These are phyloP conservation scores for Endocalyx cinctus DNA, from an alignment of 2,329 filamentous ascomycete genomes.

Conservation along the genomic window DNA sequence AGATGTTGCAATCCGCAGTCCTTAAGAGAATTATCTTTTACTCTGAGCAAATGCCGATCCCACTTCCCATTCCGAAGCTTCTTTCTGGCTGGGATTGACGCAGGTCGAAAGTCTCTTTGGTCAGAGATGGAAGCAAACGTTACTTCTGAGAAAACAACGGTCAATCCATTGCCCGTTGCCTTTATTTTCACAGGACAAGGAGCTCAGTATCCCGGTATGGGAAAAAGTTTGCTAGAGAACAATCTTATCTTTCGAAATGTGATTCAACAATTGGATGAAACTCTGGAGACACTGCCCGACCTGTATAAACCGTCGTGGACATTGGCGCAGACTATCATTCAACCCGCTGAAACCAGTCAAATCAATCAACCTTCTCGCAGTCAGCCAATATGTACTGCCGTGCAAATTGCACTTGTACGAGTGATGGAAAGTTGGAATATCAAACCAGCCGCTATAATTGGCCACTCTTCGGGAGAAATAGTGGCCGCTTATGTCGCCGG, in stretches of 20 bases:
- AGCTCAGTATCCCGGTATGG: conserved; percentile 25
- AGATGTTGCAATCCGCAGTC: not conserved
- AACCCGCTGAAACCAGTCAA: not conserved
- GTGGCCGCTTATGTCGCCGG: conserved; percentile 37
- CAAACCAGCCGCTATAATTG: conserved; percentile 5
- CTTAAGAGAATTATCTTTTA: not conserved
- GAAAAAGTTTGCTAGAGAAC: conserved; percentile 16
- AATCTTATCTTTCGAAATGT: conserved; percentile 7
- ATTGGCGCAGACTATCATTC: not conserved
- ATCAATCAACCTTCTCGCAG: not conserved
- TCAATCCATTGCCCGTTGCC: too few species aligned
- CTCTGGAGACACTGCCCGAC: not conserved
- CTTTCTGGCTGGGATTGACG: too few species aligned
- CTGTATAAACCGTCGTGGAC: not conserved
- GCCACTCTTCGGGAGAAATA: conserved; percentile 32
- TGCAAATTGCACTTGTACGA: conserved; percentile 12
- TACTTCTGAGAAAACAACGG: too few species aligned
- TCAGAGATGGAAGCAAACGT: too few species aligned
- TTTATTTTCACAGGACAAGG: conserved; percentile 28
- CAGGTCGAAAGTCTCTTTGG: too few species aligned
- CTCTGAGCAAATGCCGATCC: not conserved
- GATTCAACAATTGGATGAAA: conserved; percentile 2
- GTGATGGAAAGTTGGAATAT: conserved; percentile 10
- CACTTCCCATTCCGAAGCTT: conserved; percentile 1
- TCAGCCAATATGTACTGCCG: conserved; percentile 9